Base-by-base conservation (phyloP, 2,329 filamentous ascomycete species). In the Microcyclospora pomicola region DNA sequence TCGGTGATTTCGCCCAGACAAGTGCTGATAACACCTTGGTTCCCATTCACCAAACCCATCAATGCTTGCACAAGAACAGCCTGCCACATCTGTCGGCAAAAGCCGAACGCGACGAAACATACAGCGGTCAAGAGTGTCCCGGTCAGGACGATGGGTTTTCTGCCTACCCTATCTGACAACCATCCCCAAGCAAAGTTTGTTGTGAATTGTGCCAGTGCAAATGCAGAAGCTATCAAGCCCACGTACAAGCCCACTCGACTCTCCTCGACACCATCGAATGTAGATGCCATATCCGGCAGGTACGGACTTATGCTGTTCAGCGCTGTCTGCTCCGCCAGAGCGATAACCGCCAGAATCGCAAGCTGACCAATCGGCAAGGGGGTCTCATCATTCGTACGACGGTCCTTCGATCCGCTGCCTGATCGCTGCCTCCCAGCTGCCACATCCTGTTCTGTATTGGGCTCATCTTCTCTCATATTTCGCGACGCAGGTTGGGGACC, bases 231-330 rank as follows among this genome's bases (percentile, higher is more conserved):
- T 34, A 96, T 79, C 34, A 86, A 68, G 11, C 91, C 91, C 1
- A 96, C 86, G 56, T 93, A 96, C 31, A 96, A 57, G 1, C 88
- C 91, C 27, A 81, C 80, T 50, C 86, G 67, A 5, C 67, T 69
- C 2, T 71, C 62, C 14, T 80, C 72, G 14, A 95, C 79, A 44
- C 83, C 83, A 1, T 84, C 82, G 56, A 96, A 96, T 1, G 76
- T 77, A 15, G 76, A 74, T 1, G 87, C 79, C 88, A 98, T 96
- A 50, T 86, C 75, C 0, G 91, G 91, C 2, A 98, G 73, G 59
- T 98, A 98, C 1, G 91, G 91, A 9, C 81, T 82, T 53, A 98
- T 95, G 15, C 86, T 94, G 60, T 98, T 98, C 55, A 98, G 72
- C 0, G 91, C 91, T 0, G 88, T 96, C 67, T 98, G 91, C 58